Evolutionary conservation across 2,329 filamentous ascomycete genomes (phyloP).

Genomic region (Cladosporium sp.): DNA sequence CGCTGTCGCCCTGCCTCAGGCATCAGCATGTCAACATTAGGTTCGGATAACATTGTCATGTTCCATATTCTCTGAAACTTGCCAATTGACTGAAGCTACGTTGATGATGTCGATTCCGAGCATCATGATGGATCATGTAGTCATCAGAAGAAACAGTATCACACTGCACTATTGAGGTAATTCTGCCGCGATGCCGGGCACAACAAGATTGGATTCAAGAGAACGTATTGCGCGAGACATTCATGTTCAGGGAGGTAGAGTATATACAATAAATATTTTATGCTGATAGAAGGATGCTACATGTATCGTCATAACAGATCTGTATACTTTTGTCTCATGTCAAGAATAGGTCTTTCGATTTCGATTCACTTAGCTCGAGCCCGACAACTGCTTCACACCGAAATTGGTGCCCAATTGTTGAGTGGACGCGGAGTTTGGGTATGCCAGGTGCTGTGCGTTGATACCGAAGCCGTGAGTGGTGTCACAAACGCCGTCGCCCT

Average conservation of each 20-base stretch:
- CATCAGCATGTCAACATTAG: too few species aligned
- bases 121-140: too few species aligned
- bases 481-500: slow-evolving; percentile 42
- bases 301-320: neutral
- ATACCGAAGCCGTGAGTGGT: slow-evolving; percentile 37
- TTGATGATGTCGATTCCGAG: too few species aligned
- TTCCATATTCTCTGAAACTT: too few species aligned
- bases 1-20: too few species aligned
- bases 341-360: neutral
- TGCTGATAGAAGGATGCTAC: neutral
- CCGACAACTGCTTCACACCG: slow-evolving; percentile 5
- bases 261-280: neutral
- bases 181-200: too few species aligned
- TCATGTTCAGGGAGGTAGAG: neutral
- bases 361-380: neutral
- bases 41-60: too few species aligned
- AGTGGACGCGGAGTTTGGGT: slow-evolving; percentile 25
- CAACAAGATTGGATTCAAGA: neutral
- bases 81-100: too few species aligned
- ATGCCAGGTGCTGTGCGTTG: slow-evolving; percentile 35
- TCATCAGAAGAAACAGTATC: too few species aligned
- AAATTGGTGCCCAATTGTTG: slow-evolving; percentile 36
- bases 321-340: neutral
- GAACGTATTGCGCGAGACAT: neutral
- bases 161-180: too few species aligned